Conservation (phyloP, 495 filamentous ascomycete species). For the Penicillium soppii region DNA sequence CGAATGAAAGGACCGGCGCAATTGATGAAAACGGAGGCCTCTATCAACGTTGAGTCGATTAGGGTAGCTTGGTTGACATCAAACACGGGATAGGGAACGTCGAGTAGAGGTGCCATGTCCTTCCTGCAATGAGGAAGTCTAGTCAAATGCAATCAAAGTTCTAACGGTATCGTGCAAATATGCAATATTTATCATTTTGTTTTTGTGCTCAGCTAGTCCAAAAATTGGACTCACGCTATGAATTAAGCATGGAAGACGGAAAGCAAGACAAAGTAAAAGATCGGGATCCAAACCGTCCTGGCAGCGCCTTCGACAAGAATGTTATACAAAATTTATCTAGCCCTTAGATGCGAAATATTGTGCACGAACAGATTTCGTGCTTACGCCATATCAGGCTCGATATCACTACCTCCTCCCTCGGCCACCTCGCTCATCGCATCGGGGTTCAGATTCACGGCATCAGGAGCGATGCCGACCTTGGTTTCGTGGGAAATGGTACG, state of each 20-base stretch:
- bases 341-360: neutral
- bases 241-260: neutral
- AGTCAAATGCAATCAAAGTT: too few species aligned
- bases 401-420: constrained; percentile 33
- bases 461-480: constrained; percentile 35
- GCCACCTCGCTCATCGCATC: constrained; percentile 46
- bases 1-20: constrained; percentile 4
- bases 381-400: constrained; percentile 38
- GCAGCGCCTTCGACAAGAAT: constrained; percentile 20
- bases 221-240: neutral
- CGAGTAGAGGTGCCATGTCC: constrained; percentile 4
- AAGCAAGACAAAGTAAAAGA: neutral
- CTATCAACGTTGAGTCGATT: neutral
- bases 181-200: constrained; percentile 1
- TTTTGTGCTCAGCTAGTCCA: neutral
- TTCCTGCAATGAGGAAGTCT: constrained; percentile 3
- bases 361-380: neutral
- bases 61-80: neutral
- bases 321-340: constrained; percentile 20
- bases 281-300: constrained; percentile 3
- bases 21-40: constrained; percentile 3
- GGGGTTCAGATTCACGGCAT: constrained; percentile 43
- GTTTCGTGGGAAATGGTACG: constrained; percentile 69
- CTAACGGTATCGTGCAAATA: neutral
- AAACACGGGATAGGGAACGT: neutral